Evolutionary conservation across 225 moss, liverwort and hornwort genomes (phyloP), one percentile per base, ranked within the genome.

Genomic region (Polytrichum commune): DNA sequence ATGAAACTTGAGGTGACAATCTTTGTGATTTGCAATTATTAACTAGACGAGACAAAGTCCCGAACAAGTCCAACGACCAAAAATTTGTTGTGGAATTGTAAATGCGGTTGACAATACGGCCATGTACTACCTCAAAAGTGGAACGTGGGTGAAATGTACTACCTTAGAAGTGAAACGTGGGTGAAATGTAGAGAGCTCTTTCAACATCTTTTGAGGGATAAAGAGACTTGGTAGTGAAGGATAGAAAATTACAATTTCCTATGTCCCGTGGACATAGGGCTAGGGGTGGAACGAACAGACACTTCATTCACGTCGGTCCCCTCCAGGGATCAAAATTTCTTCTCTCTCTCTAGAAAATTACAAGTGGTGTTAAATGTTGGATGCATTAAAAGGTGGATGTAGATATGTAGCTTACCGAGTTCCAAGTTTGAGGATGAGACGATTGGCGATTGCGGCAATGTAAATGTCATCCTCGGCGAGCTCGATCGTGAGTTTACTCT

Each of bases 391-490:
- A 23, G 27, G 0, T 19, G 1, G 61, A 25, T 19, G 22, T 1
- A 33, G 4, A 0, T 66, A 1, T 13, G 8, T 27, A 18, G 16
- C 1, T 68, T 74, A 80, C 84, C 84, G 72, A 65, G 84, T 60
- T 3, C 84, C 84, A 25, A 84, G 55, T 62, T 84, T 84, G 24
- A 84, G 25, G 8, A 80, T 54, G 4, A 84, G 33, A 7, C 72
- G 53, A 8, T 77, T 74, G 26, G 57, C 71, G 19, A 84, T 65
- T 27, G 66, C 66, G 29, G 84, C 84, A 29, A 84, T 28, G 69
- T 84, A 84, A 2, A 84, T 77, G 26, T 84, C 80, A 19, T 71
- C 77, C 63, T 84, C 84, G 5, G 84, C 84, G 25, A 84, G 33
- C 13, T 77, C 63, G 2, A 84, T 84, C 22, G 27, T 55, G 13